phyloP scores from a whole-genome alignment of 495 filamentous ascomycete species.

The Trichoderma asperelloides region DNA sequence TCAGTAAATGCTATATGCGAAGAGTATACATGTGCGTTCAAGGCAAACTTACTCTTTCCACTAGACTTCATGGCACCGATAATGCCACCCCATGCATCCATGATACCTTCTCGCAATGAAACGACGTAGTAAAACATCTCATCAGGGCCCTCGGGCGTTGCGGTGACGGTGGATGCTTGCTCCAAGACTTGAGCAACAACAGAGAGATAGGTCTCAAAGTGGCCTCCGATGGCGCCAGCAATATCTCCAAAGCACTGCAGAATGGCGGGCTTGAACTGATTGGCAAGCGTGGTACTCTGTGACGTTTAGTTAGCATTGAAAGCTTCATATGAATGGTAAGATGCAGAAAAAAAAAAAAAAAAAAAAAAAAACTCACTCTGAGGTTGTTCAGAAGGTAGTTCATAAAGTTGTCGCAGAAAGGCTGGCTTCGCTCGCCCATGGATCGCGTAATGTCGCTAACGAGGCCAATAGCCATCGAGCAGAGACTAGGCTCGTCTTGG shows the following conservation, averaged over 20 bases:
- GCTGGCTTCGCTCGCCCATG: slow-evolving; percentile 78
- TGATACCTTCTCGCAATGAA: slow-evolving; percentile 90
- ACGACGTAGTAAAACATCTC: slow-evolving; percentile 96
- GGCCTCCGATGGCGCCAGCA: slow-evolving; percentile 84
- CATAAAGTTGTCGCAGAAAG: slow-evolving; percentile 96
- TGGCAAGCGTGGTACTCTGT: slow-evolving; percentile 63
- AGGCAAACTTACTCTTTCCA: slow-evolving; percentile 53
- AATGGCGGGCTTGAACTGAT: slow-evolving; percentile 97
- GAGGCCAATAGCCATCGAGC: slow-evolving; percentile 93
- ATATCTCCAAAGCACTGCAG: slow-evolving; percentile 97
- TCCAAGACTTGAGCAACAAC: slow-evolving; percentile 91
- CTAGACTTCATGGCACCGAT: slow-evolving; percentile 83
- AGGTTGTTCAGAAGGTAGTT: slow-evolving; percentile 89
- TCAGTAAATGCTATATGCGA: slow-evolving; percentile 12
- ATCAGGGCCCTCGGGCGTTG: slow-evolving; percentile 58
- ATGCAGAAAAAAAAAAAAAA: background rate
- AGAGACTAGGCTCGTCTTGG: slow-evolving; percentile 87
- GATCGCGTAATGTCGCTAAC: slow-evolving; percentile 93
- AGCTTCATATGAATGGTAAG: slow-evolving; percentile 4
- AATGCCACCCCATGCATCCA: slow-evolving; percentile 97
- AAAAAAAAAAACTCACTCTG: slow-evolving; percentile 47
- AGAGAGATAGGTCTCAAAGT: slow-evolving; percentile 85
- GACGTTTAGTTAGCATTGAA: slow-evolving; percentile 12
- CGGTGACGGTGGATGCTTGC: slow-evolving; percentile 76
- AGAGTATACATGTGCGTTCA: background rate